phyloP scores from a whole-genome alignment of 768 basidiomycete genomes.

The Tricholoma sp. region DNA sequence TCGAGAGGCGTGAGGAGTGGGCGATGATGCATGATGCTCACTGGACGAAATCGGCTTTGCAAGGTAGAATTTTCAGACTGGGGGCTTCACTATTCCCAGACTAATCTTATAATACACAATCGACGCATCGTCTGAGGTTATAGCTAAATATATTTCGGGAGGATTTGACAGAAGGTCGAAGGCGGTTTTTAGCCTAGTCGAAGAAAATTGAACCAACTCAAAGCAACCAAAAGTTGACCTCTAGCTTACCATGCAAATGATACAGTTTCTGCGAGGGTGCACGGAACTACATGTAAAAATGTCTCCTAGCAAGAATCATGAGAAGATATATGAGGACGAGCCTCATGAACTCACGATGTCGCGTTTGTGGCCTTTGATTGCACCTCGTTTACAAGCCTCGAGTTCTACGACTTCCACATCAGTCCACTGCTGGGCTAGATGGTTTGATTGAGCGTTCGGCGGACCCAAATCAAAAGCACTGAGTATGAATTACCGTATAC shows the following conservation, averaged over 20 bases:
- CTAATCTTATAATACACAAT: conserved; percentile 83
- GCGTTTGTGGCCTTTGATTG: conserved; percentile 53
- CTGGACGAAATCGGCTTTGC: not conserved
- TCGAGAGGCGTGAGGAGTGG: too few species aligned
- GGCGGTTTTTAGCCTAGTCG: conserved; percentile 48
- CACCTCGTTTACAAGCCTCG: conserved; percentile 44
- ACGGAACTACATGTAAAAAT: conserved; percentile 55
- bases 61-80: conserved; percentile 31
- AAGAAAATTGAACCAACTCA: not conserved
- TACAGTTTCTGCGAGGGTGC: conserved; percentile 59
- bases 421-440: conserved; percentile 67
- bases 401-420: conserved; percentile 63
- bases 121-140: conserved; percentile 73
- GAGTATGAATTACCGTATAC: conserved; percentile 40
- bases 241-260: conserved; percentile 53
- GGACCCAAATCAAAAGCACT: not conserved
- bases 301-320: conserved; percentile 29
- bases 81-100: conserved; percentile 71
- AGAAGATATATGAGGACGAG: conserved; percentile 3
- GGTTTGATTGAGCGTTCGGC: not conserved
- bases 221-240: not conserved
- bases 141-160: conserved; percentile 58
- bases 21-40: too few species aligned
- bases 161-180: conserved; percentile 47
- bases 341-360: conserved; percentile 36